Conservation (phyloP, 345 rosid genomes). For the Gossypium rotundifolium region DNA sequence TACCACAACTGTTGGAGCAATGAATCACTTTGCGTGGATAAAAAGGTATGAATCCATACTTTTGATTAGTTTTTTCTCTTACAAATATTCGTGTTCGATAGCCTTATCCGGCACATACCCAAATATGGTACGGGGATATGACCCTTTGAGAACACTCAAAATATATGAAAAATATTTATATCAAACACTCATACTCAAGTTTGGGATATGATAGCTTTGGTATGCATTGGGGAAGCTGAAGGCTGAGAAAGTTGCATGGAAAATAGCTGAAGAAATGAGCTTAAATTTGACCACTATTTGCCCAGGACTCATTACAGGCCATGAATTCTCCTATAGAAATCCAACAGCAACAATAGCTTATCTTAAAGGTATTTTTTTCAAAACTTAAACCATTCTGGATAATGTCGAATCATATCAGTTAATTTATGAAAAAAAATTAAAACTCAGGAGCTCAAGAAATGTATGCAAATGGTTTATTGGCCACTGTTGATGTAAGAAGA, state of each 20-base stretch:
- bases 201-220: slow-evolving; percentile 8
- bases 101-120: too few species aligned
- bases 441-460: slow-evolving; percentile 50
- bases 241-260: slow-evolving; percentile 60
- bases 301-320: slow-evolving; percentile 57
- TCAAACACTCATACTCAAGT: background rate
- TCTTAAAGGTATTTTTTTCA: slow-evolving; percentile 39
- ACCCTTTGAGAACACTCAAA: too few species aligned
- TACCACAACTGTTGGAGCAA: slow-evolving; percentile 79
- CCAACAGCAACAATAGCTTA: slow-evolving; percentile 52
- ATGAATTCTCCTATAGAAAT: slow-evolving; percentile 34
- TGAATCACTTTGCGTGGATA: slow-evolving; percentile 56
- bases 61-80: too few species aligned
- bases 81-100: too few species aligned
- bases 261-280: slow-evolving; percentile 13
- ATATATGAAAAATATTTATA: too few species aligned
- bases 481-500: slow-evolving; percentile 39
- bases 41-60: slow-evolving; percentile 39
- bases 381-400: too few species aligned
- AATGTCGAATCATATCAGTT: too few species aligned
- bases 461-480: slow-evolving; percentile 39
- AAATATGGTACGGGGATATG: too few species aligned
- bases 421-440: background rate
- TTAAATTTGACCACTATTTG: slow-evolving; percentile 34
- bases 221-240: slow-evolving; percentile 58